Base-by-base conservation (phyloP, 1,139 yeast genomes). In the Schwanniomyces etchellsii region DNA sequence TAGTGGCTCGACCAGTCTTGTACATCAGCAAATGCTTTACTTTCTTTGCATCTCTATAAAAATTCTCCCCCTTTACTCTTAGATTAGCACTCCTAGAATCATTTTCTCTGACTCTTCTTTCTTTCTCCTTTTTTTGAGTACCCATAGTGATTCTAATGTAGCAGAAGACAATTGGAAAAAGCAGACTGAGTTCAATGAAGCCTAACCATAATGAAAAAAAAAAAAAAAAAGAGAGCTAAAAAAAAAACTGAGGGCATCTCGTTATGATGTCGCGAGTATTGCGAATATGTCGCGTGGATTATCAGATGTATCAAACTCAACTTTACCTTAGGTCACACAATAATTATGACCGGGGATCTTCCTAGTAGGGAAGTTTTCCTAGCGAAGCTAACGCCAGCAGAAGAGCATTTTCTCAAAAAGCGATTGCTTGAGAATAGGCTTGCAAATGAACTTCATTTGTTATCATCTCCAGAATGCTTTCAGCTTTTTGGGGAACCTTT, bases 31-130 rank as follows among this genome's bases (percentile, higher is more conserved):
- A 70, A 55, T 78, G 88, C 59, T 84, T 81, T 36, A 89, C 95
- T 54, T 85, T 84, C 53, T 86, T 86, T 35, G 95, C 93, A 74
- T 91, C 97, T 47, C 85, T 66, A 66, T 91, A 91, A 63, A 91
- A 91, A 65, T 91, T 91, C 60, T 91, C 98, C 47, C 98, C 98
- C 58, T 91, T 91, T 32, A 86, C 94, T 39, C 95, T 80, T 38
- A 91, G 74, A 52, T 91, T 89, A 23, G 96, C 96, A 56, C 83
- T 95, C 52, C 85, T 74, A 48, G 79, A 70, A 48, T 81, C 86
- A 35, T 81, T 81, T 55, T 88, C 85, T 50, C 94, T 81, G 39
- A 70, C 70, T 54, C 96, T 75, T 68, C 97, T 81, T 48, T 70
- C 73, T 55, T 83, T 84, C 60, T 89, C 97, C 51, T 86, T 91